phyloP scores from a whole-genome alignment of 495 filamentous ascomycete species.

The Aspergillus conjunctus region DNA sequence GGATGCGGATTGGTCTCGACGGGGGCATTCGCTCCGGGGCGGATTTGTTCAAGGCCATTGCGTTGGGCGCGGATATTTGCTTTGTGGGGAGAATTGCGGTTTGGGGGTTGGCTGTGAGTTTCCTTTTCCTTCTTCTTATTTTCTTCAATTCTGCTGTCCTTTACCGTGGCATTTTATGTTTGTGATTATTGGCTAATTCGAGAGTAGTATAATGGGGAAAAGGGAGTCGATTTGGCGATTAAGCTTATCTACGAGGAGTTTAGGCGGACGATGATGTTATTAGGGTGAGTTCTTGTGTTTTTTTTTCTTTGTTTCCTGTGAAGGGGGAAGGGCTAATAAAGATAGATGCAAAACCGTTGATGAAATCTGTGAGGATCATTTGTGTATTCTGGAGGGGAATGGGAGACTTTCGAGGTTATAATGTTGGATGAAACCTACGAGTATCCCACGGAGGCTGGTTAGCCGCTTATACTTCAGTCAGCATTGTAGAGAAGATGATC shows the following conservation, averaged over 20 bases:
- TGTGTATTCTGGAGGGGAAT: constrained; percentile 1
- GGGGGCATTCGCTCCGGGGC: constrained; percentile 49
- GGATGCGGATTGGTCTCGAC: constrained; percentile 45
- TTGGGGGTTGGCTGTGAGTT: constrained; percentile 12
- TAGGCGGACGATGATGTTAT: constrained; percentile 6
- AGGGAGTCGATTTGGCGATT: constrained; percentile 13
- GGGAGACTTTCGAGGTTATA: not conserved
- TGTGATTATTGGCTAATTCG: not conserved
- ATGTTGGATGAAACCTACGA: not conserved
- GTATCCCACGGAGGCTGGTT: too few relatives aligned
- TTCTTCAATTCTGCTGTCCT: not conserved
- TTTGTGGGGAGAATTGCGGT: constrained; percentile 5
- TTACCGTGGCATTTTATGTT: not conserved
- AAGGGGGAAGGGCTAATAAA: too few relatives aligned
- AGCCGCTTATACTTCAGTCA: too few relatives aligned
- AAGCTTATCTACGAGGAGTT: constrained; percentile 14
- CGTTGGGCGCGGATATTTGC: constrained; percentile 33
- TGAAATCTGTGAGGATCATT: not conserved
- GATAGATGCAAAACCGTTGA: not conserved
- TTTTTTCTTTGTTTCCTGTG: not conserved
- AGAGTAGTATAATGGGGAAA: constrained; percentile 6
- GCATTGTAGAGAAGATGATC: too few relatives aligned
- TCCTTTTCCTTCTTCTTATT: not conserved
- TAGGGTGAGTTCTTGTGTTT: constrained; percentile 6
- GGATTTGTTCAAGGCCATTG: constrained; percentile 42